Conservation (phyloP, 2,329 filamentous ascomycete genomes). For the Cladosporium sp. region DNA sequence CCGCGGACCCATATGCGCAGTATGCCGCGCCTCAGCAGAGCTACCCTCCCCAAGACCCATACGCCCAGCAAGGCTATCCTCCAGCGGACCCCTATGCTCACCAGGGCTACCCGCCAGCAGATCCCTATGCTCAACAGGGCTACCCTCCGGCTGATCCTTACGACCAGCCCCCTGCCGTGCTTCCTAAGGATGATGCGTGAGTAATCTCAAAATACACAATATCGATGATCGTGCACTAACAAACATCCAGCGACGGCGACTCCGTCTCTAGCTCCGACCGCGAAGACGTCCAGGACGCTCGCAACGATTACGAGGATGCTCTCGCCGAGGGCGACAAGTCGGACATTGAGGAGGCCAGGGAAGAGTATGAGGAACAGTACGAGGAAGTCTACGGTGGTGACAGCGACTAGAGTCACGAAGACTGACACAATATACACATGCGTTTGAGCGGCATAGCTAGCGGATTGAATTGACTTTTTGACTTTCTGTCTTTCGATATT, state of each 20-base stretch:
- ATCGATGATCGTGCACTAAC: neutral
- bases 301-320: slow-evolving; percentile 47
- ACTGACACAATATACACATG: neutral
- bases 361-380: slow-evolving; percentile 54
- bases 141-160: slow-evolving; percentile 21
- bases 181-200: slow-evolving; percentile 19
- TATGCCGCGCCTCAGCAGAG: neutral
- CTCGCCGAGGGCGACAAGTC: slow-evolving; percentile 46
- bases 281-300: slow-evolving; percentile 44
- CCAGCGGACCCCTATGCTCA: neutral
- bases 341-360: slow-evolving; percentile 54
- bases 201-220: neutral
- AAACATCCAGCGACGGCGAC: slow-evolving; percentile 17
- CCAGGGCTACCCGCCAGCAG: neutral
- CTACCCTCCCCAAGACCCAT: slow-evolving; percentile 3
- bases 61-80: neutral
- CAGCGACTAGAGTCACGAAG: slow-evolving; percentile 4
- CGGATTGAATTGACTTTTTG: neutral
- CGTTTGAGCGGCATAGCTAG: slow-evolving; percentile 7
- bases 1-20: slow-evolving; percentile 3
- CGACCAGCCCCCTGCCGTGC: slow-evolving; percentile 16
- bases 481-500: neutral
- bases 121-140: slow-evolving; percentile 13
- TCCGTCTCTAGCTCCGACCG: slow-evolving; percentile 30
- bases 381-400: slow-evolving; percentile 43